Evolutionary conservation across 805 yeast genomes (phyloP).

Genomic region (Metschnikowia picachoensis): DNA sequence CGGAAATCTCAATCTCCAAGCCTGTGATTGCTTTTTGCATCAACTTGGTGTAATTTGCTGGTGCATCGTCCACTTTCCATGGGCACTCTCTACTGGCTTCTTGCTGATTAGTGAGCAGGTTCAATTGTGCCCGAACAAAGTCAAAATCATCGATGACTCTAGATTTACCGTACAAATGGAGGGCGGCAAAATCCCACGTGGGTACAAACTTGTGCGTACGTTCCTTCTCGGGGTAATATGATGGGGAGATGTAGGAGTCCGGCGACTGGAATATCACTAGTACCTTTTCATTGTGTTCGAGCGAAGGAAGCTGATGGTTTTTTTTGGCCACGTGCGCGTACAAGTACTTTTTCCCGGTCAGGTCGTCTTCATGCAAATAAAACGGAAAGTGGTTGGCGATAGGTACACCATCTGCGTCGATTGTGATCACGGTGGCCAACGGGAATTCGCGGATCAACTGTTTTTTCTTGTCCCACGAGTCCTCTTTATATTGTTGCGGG

Average conservation of each 20-base stretch:
- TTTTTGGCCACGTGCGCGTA: slow-evolving; percentile 53
- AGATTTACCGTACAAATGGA: slow-evolving; percentile 53
- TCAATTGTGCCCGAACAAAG: slow-evolving; percentile 44
- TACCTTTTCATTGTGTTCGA: slow-evolving; percentile 37
- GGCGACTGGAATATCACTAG: slow-evolving; percentile 50
- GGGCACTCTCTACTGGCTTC: slow-evolving; percentile 40
- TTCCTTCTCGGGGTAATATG: slow-evolving; percentile 54
- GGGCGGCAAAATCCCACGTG: slow-evolving; percentile 63
- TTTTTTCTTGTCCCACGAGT: slow-evolving; percentile 35
- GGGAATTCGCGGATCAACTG: slow-evolving; percentile 46
- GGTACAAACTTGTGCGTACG: slow-evolving; percentile 62
- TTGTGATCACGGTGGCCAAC: slow-evolving; percentile 48
- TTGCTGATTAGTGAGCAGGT: slow-evolving; percentile 42
- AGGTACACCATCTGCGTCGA: slow-evolving; percentile 34
- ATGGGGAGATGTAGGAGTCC: slow-evolving; percentile 54
- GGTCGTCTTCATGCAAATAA: slow-evolving; percentile 32
- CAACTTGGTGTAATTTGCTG: slow-evolving; percentile 41
- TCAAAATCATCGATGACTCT: slow-evolving; percentile 40
- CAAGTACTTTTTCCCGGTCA: slow-evolving; percentile 37
- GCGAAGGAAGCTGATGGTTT: slow-evolving; percentile 47
- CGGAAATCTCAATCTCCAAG: slow-evolving; percentile 46
- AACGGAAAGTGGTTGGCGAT: slow-evolving; percentile 60
- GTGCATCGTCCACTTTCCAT: slow-evolving; percentile 61
- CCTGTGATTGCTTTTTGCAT: slow-evolving; percentile 53
- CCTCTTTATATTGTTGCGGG: slow-evolving; percentile 30